Percentiles rank a stretch among this genome's conserved stretches.
phyloP scores from a whole-genome alignment of 352 stramenopile genomes.

The Phytophthora litchii region DNA sequence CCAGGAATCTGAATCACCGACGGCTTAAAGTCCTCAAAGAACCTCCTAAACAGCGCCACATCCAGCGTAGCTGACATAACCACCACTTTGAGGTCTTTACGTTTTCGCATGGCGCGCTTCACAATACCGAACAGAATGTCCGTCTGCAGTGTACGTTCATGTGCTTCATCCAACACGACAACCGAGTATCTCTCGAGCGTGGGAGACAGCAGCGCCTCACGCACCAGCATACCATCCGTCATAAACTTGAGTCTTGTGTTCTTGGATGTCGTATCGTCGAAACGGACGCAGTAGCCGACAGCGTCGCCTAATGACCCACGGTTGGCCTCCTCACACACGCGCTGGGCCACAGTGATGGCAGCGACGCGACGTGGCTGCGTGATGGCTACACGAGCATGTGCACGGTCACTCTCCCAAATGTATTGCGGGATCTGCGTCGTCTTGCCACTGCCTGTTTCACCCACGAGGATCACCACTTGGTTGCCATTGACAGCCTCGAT shows the following conservation, averaged over 20 bases:
- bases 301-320: constrained; percentile 50
- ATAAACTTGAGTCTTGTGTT: constrained; percentile 95
- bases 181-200: constrained; percentile 83
- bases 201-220: constrained; percentile 76
- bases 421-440: constrained; percentile 92
- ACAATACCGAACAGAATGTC: constrained; percentile 92
- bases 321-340: constrained; percentile 73
- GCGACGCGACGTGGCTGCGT: constrained; percentile 84
- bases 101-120: constrained; percentile 80
- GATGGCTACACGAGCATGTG: constrained; percentile 63
- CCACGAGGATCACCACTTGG: constrained; percentile 88
- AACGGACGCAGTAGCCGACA: constrained; percentile 94
- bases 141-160: constrained; percentile 89
- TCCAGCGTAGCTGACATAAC: constrained; percentile 99
- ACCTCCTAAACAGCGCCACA: constrained; percentile 92
- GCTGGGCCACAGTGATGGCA: constrained; percentile 84
- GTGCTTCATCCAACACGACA: constrained; percentile 87
- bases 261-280: constrained; percentile 91
- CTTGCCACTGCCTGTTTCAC: constrained; percentile 91
- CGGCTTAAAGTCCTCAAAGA: constrained; percentile 91
- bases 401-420: constrained; percentile 69
- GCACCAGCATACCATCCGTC: constrained; percentile 93
- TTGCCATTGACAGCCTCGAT: constrained; percentile 62
- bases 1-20: constrained; percentile 88
- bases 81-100: constrained; percentile 92